Evolutionary conservation across 257 asterid genomes (phyloP).

Genomic region (Solanum dulcamara): DNA sequence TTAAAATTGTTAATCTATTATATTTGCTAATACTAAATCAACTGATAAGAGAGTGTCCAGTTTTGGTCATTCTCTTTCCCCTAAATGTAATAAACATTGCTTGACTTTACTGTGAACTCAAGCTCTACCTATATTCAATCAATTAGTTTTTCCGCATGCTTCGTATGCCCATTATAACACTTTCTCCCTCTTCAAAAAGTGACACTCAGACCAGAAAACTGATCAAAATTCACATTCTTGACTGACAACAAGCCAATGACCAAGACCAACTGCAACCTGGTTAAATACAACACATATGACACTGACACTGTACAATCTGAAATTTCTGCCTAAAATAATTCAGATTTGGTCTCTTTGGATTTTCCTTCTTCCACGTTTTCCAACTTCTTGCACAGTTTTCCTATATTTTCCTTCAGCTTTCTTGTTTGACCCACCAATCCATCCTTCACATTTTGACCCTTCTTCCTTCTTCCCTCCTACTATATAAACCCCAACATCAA

Average conservation of each 20-base stretch:
- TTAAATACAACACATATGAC: not conserved
- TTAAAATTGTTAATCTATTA: not conserved
- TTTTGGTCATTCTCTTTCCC: not conserved
- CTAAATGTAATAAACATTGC: not conserved
- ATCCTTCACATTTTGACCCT: not conserved
- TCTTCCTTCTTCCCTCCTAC: not conserved
- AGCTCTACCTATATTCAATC: not conserved
- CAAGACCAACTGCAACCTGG: not conserved
- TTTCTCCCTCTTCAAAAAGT: not conserved
- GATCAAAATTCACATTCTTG: not conserved
- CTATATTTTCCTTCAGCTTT: not conserved
- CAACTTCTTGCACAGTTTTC: not conserved
- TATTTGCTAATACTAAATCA: not conserved
- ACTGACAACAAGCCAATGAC: not conserved
- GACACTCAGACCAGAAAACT: not conserved
- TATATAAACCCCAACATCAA: not conserved
- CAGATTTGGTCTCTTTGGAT: not conserved
- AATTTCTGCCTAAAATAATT: not conserved
- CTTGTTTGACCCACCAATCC: conserved; percentile 1
- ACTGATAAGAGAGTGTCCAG: not conserved
- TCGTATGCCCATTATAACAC: not conserved
- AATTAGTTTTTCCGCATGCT: not conserved
- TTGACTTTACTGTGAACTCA: not conserved
- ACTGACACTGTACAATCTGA: not conserved
- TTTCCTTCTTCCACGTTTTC: not conserved